Evolutionary conservation across 139 green algal genomes (phyloP).

Genomic region (Diplosphaera chodatii): DNA sequence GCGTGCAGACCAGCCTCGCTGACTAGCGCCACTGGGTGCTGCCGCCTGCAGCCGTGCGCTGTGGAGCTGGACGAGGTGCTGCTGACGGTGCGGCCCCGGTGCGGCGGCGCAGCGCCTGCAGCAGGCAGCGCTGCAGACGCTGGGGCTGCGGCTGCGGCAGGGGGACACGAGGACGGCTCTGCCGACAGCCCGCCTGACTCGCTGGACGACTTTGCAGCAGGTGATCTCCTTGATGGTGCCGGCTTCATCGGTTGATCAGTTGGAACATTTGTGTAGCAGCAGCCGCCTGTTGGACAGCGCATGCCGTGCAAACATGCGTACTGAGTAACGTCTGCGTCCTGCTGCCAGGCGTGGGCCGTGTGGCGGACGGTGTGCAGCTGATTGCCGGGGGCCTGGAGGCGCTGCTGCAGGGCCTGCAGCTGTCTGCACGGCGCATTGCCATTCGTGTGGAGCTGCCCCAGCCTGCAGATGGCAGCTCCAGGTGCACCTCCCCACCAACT

Average conservation of each 20-base stretch:
- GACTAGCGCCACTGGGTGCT: no score
- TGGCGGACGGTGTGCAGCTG: slow-evolving; percentile 38
- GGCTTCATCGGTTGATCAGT: no score
- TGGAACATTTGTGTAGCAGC: no score
- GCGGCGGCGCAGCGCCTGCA: neutral
- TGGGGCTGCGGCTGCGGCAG: no score
- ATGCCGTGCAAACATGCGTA: no score
- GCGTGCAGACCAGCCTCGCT: no score
- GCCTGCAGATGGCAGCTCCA: neutral
- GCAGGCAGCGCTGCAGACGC: no score
- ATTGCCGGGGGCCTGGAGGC: slow-evolving; percentile 57
- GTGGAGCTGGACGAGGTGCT: slow-evolving; percentile 47
- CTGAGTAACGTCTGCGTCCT: no score
- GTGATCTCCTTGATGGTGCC: no score
- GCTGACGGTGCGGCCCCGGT: slow-evolving; percentile 32
- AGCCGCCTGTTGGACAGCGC: no score
- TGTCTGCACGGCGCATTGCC: slow-evolving; percentile 32
- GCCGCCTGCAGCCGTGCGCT: slow-evolving; percentile 12
- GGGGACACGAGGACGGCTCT: no score
- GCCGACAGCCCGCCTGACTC: neutral
- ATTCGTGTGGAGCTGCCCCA: slow-evolving; percentile 41
- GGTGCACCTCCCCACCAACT: no score
- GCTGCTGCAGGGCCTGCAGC: slow-evolving; percentile 45
- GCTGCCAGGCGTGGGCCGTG: neutral
- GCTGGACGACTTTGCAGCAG: neutral